Conservation (phyloP, 2,329 filamentous ascomycete genomes). For the Zasmidium citrigriseum region DNA sequence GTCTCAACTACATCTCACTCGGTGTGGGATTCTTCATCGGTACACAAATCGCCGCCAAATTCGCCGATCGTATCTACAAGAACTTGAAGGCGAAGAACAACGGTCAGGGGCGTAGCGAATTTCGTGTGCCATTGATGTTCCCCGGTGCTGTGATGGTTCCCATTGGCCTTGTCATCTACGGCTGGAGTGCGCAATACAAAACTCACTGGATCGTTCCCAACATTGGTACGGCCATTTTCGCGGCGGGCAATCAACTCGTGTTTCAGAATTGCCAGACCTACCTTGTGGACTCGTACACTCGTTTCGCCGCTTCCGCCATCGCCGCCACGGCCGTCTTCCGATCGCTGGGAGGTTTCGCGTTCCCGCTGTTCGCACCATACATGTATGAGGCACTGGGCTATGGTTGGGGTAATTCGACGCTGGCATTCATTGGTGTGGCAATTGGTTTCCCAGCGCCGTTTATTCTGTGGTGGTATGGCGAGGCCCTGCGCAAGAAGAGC, state of each 20-base stretch:
- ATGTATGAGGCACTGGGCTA: conserved; percentile 50
- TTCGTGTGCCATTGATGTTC: conserved; percentile 56
- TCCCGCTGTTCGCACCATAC: conserved; percentile 61
- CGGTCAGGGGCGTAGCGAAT: conserved; percentile 42
- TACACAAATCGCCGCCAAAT: conserved; percentile 40
- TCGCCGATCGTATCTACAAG: conserved; percentile 40
- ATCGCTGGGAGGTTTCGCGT: conserved; percentile 57
- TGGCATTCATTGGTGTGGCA: conserved; percentile 57
- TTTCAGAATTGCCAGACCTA: conserved; percentile 65
- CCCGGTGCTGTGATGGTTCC: conserved; percentile 57
- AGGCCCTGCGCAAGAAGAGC: conserved; percentile 37
- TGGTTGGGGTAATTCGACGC: conserved; percentile 55
- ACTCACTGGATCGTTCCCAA: conserved; percentile 63
- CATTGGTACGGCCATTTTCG: conserved; percentile 58
- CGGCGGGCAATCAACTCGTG: conserved; percentile 56
- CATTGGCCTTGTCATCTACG: conserved; percentile 58
- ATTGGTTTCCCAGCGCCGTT: conserved; percentile 55
- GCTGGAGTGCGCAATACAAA: conserved; percentile 56
- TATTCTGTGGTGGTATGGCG: conserved; percentile 45
- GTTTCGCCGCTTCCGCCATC: conserved; percentile 52
- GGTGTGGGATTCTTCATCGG: conserved; percentile 64
- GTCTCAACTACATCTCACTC: conserved; percentile 51
- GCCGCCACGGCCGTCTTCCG: conserved; percentile 59
- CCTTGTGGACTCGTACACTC: conserved; percentile 57
- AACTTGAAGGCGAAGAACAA: conserved; percentile 40